Base-by-base conservation (phyloP, 768 basidiomycete species). In the Russula lepida region DNA sequence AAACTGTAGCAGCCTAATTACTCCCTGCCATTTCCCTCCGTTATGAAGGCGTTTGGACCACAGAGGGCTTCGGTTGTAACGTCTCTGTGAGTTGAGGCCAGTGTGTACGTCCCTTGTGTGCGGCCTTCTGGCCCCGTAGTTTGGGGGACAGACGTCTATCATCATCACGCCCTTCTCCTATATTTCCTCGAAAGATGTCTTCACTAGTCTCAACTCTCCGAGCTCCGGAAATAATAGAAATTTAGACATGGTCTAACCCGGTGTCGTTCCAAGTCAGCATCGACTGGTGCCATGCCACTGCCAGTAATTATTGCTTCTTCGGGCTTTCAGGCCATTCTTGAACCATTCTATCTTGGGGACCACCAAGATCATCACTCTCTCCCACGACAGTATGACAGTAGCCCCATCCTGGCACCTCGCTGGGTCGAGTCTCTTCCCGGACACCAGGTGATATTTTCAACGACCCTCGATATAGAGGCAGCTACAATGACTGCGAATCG, bases 51-150 rank as follows among this genome's bases (percentile, higher is more conserved):
- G 71, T 67, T 73, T 73, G 78, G 83, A 65, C 39, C 66, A 75
- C 80, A 75, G 73, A 74, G 74, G 71, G 69, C 65, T 69, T 68
- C 69, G 74, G 71, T 73, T 66, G 71, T 69, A 69, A 66, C 68
- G 83, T 82, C 78, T 75, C 79, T 77, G 71, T 76, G 84, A 86
- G 84, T 86, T 82, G 84, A 82, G 79, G 56, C 62, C 59, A 66
- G 67, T 56, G 43, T 63, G 58, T 64, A 62, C 54, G 71, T 70
- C 68, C 63, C 74, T 17, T 11, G 48, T 69, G 69, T 65, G 60
- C 60, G 64, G 59, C 64, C 65, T 60, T 58, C 67, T 74, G 71
- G 72, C 68, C 76, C 82, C 82, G 79, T 85, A 86, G 84, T 86
- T 84, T 76, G 79, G 83, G n/a, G 72, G 80, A 80, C 83, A 78